Conservation (phyloP, 805 yeast genomes). For the Yarrowia sp. region DNA sequence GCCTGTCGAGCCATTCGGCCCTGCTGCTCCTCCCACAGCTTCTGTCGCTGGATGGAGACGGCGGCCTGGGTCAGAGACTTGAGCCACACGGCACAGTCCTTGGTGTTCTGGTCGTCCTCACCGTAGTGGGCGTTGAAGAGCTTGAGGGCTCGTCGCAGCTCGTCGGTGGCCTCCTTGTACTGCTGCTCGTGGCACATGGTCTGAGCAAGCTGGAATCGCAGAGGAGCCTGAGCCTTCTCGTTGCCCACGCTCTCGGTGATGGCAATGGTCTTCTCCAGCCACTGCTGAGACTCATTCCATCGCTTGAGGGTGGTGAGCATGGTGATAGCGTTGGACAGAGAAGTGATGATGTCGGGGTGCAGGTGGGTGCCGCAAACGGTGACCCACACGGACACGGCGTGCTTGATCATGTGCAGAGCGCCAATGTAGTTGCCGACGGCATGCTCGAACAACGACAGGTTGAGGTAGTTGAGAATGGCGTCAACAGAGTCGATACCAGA, state of each 20-base stretch:
- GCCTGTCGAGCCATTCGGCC: not conserved
- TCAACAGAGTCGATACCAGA: conserved; percentile 79
- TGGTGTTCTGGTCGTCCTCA: conserved; percentile 60
- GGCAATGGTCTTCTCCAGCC: conserved; percentile 53
- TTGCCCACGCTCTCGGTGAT: conserved; percentile 51
- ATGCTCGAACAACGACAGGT: conserved; percentile 70
- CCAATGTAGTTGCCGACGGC: conserved; percentile 55
- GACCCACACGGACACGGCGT: conserved; percentile 59
- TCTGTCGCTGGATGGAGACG: conserved; percentile 45
- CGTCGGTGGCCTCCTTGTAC: conserved; percentile 53
- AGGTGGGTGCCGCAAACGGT: conserved; percentile 50
- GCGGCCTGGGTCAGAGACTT: conserved; percentile 52
- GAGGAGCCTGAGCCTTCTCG: conserved; percentile 59
- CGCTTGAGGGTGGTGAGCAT: conserved; percentile 55
- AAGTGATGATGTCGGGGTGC: conserved; percentile 69
- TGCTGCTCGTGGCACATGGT: conserved; percentile 52
- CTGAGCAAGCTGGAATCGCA: conserved; percentile 68
- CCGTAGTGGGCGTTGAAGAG: conserved; percentile 61
- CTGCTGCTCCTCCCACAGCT: conserved; percentile 22
- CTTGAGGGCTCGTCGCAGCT: conserved; percentile 53
- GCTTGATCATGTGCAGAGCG: conserved; percentile 58
- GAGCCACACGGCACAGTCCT: conserved; percentile 64
- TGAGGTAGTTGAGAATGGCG: conserved; percentile 64
- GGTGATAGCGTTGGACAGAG: conserved; percentile 58
- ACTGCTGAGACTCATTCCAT: conserved; percentile 46